Conservation (phyloP, 2,329 filamentous ascomycete species). For the Helotiales sp. region DNA sequence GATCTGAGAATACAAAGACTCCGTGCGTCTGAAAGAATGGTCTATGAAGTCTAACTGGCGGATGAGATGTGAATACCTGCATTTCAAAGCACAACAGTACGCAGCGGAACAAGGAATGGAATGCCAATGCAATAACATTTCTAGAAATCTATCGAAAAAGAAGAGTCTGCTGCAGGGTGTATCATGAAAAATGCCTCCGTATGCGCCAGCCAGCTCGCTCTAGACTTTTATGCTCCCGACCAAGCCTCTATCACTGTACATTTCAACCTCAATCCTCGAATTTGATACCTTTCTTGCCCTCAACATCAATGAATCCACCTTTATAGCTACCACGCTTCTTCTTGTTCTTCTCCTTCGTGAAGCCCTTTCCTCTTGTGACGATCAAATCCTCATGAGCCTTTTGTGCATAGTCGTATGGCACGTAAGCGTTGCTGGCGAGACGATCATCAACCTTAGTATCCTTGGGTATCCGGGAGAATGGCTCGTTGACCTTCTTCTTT, state of each 20-base stretch:
- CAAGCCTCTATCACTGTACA: not conserved
- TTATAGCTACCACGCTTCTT: conserved; percentile 90
- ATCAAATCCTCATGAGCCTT: conserved; percentile 85
- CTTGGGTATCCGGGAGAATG: conserved; percentile 75
- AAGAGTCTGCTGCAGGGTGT: not conserved
- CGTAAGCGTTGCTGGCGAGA: conserved; percentile 78
- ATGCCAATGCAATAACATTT: not conserved
- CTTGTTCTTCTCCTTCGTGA: conserved; percentile 99
- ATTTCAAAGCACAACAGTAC: not conserved
- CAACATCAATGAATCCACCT: conserved; percentile 83
- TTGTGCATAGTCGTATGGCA: conserved; percentile 84
- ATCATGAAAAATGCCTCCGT: not conserved
- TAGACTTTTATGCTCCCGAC: not conserved
- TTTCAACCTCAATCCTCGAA: conserved; percentile 73
- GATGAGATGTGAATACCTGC: too few relatives aligned
- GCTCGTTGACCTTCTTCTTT: conserved; percentile 59
- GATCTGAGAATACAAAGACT: too few relatives aligned
- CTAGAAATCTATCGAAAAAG: not conserved
- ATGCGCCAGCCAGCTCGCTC: not conserved
- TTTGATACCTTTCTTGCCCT: conserved; percentile 82
- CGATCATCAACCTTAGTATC: conserved; percentile 66
- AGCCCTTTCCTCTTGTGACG: conserved; percentile 91
- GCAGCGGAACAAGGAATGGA: not conserved
- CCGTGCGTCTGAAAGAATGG: too few relatives aligned
- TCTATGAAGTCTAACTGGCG: too few relatives aligned